A percentile compares a stretch with the other conserved stretches of the same genome.
Evolutionary conservation across 2,329 filamentous ascomycete species (phyloP).

Genomic region (Simplicillium sp.): DNA sequence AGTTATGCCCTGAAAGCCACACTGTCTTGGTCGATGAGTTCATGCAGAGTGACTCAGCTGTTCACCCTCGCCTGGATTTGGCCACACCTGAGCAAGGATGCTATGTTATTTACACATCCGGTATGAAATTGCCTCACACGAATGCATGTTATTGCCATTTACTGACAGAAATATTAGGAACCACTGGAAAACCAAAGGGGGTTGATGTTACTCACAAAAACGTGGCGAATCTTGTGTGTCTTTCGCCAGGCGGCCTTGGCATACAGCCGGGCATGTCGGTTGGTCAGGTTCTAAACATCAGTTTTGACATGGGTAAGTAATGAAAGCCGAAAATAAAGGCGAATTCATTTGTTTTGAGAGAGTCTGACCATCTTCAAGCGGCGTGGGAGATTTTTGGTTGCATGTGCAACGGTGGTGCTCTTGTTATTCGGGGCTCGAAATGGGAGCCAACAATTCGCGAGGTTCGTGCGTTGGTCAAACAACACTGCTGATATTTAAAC

Average conservation of each 20-base stretch:
- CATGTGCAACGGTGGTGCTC: slow-evolving; percentile 47
- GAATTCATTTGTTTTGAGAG: neutral
- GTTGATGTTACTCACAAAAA: slow-evolving; percentile 47
- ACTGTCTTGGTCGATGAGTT: slow-evolving; percentile 20
- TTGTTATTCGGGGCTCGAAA: slow-evolving; percentile 39
- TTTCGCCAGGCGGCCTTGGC: slow-evolving; percentile 39
- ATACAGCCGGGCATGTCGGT: slow-evolving; percentile 40
- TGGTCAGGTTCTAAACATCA: slow-evolving; percentile 46
- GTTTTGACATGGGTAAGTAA: slow-evolving; percentile 50
- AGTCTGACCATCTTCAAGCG: slow-evolving; percentile 23
- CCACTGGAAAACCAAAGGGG: slow-evolving; percentile 48
- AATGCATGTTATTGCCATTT: neutral
- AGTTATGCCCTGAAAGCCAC: slow-evolving; percentile 13
- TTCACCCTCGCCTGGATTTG: slow-evolving; percentile 16
- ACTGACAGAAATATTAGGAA: slow-evolving; percentile 23
- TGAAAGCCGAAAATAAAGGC: slow-evolving; percentile 2
- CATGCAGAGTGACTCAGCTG: neutral
- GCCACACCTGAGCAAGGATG: slow-evolving; percentile 27
- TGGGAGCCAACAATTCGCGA: slow-evolving; percentile 37
- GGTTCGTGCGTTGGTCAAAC: slow-evolving; percentile 17
- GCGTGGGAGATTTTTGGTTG: slow-evolving; percentile 52
- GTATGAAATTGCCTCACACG: slow-evolving; percentile 13
- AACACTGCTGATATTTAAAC: neutral
- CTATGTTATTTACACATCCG: slow-evolving; percentile 47
- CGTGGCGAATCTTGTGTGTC: slow-evolving; percentile 42